Base-by-base conservation (phyloP, 345 rosid species). In the Bruguiera gymnorhiza region DNA sequence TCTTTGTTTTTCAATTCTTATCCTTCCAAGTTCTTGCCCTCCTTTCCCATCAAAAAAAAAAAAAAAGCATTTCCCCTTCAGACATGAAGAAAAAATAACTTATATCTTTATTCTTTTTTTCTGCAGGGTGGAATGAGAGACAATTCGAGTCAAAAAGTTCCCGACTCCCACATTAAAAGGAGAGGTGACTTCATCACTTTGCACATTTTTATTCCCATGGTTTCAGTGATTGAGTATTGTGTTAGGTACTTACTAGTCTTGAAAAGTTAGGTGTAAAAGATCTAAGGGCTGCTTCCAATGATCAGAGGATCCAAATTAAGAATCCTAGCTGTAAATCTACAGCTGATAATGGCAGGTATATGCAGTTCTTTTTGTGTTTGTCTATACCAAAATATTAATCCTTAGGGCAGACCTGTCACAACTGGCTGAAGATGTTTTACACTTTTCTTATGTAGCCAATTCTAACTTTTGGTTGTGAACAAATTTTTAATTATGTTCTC, bases 51-150 rank as follows among this genome's bases (percentile, higher is more conserved):
- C 0, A 24, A 24, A 24, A 24, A 24, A 24, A 24, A 24, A 31
- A 34, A 34, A 34, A 7, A 34, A 1, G 9, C 10, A 34, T 34
- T 34, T 34, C 10, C 9, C 37, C 9, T 7, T 34, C 37, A 34
- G 37, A 34, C 37, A 34, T 34, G 9, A 34, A 34, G 37, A 34
- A 8, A 8, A 34, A 34, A 8, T 34, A 3, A 43, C 19, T 15
- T 16, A 60, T 32, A 19, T 10, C 34, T 23, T 13, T 59, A 34
- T 29, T 8, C 5, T 37, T 31, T 11, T 34, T 51, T 20, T 63
- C 54, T 39, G 36, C 64, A 92, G 96, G 93, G 82, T 63, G 84
- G 68, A 66, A 79, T 24, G 65, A 74, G 67, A 72, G 76, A 68
- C 67, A 67, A 62, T 69, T 50, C 54, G 62, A 74, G 67, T 62